phyloP scores from a whole-genome alignment of 2,329 filamentous ascomycete genomes.

The Akanthomyces uredinophilus region DNA sequence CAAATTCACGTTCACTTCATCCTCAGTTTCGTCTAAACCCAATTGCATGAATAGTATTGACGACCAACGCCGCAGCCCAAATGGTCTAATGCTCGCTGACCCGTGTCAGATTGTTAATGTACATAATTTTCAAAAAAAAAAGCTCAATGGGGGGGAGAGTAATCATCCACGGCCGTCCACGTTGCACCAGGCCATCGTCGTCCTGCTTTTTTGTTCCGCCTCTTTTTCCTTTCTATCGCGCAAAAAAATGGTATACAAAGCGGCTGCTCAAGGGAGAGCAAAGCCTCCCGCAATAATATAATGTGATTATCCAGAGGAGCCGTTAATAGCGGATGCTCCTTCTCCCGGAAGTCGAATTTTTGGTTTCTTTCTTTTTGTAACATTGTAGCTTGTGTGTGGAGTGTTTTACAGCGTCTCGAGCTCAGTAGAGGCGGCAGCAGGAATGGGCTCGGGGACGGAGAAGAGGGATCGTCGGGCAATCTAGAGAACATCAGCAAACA shows the following conservation, averaged over 20 bases:
- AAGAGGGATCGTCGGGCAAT: constrained; percentile 39
- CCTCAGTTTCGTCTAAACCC: not conserved
- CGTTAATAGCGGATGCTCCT: not conserved
- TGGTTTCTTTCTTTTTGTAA: not conserved
- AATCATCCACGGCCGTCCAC: constrained; percentile 27
- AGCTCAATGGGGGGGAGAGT: constrained; percentile 43
- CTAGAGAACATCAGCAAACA: constrained; percentile 20
- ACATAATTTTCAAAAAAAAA: constrained; percentile 34
- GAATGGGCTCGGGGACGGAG: constrained; percentile 29
- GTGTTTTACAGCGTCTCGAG: constrained; percentile 14
- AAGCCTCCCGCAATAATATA: not conserved
- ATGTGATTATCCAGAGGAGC: not conserved
- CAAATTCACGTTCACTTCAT: not conserved
- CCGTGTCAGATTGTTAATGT: constrained; percentile 43
- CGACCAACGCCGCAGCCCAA: constrained; percentile 31
- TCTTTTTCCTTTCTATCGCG: constrained; percentile 1
- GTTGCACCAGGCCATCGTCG: not conserved
- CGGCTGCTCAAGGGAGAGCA: not conserved
- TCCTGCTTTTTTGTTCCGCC: not conserved
- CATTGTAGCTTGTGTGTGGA: not conserved
- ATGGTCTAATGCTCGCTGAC: constrained; percentile 43
- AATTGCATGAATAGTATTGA: constrained; percentile 19
- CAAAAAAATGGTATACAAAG: constrained; percentile 10
- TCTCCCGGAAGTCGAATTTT: not conserved
- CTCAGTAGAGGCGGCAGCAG: constrained; percentile 14